These are phyloP conservation scores for Cercospora sesami DNA, from an alignment of 2,329 filamentous ascomycete genomes.

Conservation along the genomic window DNA sequence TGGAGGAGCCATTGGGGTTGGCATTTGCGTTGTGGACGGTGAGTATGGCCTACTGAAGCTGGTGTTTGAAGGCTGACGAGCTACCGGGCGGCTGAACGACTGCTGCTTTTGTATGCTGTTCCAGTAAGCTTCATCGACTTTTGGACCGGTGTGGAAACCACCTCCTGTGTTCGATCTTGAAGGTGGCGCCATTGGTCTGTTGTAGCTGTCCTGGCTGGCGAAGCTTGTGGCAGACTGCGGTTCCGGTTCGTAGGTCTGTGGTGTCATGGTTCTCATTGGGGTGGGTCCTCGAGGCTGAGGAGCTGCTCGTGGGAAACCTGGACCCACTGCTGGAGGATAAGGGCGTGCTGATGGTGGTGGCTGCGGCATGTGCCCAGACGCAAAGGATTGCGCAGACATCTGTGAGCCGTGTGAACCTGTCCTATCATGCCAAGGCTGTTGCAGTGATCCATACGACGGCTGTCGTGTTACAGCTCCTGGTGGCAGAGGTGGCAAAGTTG, in stretches of 20 bases:
- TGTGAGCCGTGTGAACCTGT: conserved; percentile 24
- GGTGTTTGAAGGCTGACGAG: conserved; percentile 20
- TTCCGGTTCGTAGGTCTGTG: conserved; percentile 21
- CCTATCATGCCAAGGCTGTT: conserved; percentile 27
- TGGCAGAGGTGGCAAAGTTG: conserved; percentile 30
- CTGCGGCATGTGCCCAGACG: conserved; percentile 16
- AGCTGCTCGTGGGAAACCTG: conserved; percentile 21
- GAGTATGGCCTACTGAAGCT: conserved; percentile 18
- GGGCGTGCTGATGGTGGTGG: conserved; percentile 21
- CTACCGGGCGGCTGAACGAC: conserved; percentile 28
- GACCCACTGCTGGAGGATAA: conserved; percentile 14
- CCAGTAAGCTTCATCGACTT: conserved; percentile 26
- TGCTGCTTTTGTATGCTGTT: conserved; percentile 33
- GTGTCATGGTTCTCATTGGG: conserved; percentile 25
- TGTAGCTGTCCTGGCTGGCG: conserved; percentile 22
- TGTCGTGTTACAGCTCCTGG: conserved; percentile 28
- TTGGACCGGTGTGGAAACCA: conserved; percentile 27
- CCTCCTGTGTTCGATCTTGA: conserved; percentile 34
- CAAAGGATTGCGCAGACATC: conserved; percentile 17
- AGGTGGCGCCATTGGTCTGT: conserved; percentile 20
- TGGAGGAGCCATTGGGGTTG: neutral
- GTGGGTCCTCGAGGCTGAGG: conserved; percentile 22
- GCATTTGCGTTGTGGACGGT: neutral
- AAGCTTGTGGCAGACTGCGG: conserved; percentile 17
- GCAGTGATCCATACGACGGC: conserved; percentile 29